A percentile compares a stretch with the other conserved stretches of the same genome.
phyloP scores from a whole-genome alignment of 2,329 filamentous ascomycete genomes.

The Diaporthe nobilis region DNA sequence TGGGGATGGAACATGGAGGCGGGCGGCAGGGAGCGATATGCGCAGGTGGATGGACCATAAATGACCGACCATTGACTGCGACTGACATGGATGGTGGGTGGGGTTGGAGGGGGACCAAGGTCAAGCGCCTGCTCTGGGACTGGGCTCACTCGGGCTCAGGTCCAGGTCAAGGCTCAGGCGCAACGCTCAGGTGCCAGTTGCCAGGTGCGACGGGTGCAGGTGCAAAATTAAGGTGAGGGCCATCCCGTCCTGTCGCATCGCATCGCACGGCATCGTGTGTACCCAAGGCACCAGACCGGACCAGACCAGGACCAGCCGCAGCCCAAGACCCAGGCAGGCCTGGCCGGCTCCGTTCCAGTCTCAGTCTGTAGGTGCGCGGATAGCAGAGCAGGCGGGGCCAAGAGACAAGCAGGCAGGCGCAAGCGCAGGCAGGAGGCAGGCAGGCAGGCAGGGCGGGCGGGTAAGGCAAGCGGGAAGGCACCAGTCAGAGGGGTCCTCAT shows the following conservation, averaged over 20 bases:
- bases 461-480: slow-evolving; percentile 12
- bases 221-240: background rate
- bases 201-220: slow-evolving; percentile 2
- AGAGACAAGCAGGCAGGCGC: slow-evolving; percentile 4
- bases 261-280: slow-evolving; percentile 16
- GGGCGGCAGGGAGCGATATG: slow-evolving; percentile 12
- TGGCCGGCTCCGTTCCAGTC: slow-evolving; percentile 18
- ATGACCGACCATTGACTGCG: slow-evolving; percentile 8
- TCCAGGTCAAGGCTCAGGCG: slow-evolving; percentile 2
- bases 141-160: slow-evolving; percentile 9
- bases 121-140: slow-evolving; percentile 13
- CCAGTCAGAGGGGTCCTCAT: slow-evolving; percentile 16
- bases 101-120: slow-evolving; percentile 2
- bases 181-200: slow-evolving; percentile 13
- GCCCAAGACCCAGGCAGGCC: background rate
- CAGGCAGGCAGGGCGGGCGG: slow-evolving; percentile 4
- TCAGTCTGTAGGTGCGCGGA: background rate
- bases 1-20: slow-evolving; percentile 3
- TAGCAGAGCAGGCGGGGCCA: slow-evolving; percentile 14
- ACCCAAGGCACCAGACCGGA: slow-evolving; percentile 27
- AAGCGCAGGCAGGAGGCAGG: slow-evolving; percentile 1
- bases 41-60: slow-evolving; percentile 8
- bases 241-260: background rate
- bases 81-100: slow-evolving; percentile 14
- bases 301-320: slow-evolving; percentile 1